phyloP scores from a whole-genome alignment of 2,329 filamentous ascomycete genomes.

The Cytospora piceicola region DNA sequence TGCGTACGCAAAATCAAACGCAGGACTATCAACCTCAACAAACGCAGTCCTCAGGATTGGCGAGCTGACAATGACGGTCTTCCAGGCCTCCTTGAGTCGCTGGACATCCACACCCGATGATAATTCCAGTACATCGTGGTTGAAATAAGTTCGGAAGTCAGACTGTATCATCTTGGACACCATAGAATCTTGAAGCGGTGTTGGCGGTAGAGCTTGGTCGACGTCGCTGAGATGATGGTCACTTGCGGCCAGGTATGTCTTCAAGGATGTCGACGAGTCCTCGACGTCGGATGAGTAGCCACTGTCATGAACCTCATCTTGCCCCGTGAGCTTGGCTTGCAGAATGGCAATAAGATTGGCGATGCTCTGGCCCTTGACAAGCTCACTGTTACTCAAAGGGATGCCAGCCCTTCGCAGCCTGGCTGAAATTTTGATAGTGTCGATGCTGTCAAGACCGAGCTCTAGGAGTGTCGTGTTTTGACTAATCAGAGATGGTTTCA shows the following conservation, averaged over 20 bases:
- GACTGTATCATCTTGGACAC: constrained; percentile 80
- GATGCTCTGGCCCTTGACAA: constrained; percentile 75
- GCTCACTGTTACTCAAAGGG: constrained; percentile 69
- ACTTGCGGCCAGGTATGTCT: constrained; percentile 41
- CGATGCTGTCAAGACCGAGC: constrained; percentile 89
- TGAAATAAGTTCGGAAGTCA: constrained; percentile 78
- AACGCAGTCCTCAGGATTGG: constrained; percentile 81
- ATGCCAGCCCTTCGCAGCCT: constrained; percentile 66
- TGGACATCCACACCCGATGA: constrained; percentile 55
- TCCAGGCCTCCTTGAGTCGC: constrained; percentile 65
- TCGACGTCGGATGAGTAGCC: constrained; percentile 32
- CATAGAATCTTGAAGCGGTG: constrained; percentile 86
- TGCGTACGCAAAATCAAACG: constrained; percentile 54
- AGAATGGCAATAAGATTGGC: constrained; percentile 55
- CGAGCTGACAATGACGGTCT: constrained; percentile 58
- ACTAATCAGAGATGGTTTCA: constrained; percentile 55
- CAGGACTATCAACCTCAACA: constrained; percentile 63
- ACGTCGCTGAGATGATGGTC: constrained; percentile 46
- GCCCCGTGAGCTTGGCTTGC: constrained; percentile 10
- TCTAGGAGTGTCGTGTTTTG: constrained; percentile 72
- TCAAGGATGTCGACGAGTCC: constrained; percentile 42
- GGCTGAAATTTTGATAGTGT: constrained; percentile 82
- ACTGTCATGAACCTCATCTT: constrained; percentile 15
- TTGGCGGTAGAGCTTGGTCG: constrained; percentile 71
- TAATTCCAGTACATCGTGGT: constrained; percentile 76